Percentiles rank a stretch among this genome's conserved stretches.
phyloP scores from a whole-genome alignment of 2,329 filamentous ascomycete species.

The Davidsoniella australis region DNA sequence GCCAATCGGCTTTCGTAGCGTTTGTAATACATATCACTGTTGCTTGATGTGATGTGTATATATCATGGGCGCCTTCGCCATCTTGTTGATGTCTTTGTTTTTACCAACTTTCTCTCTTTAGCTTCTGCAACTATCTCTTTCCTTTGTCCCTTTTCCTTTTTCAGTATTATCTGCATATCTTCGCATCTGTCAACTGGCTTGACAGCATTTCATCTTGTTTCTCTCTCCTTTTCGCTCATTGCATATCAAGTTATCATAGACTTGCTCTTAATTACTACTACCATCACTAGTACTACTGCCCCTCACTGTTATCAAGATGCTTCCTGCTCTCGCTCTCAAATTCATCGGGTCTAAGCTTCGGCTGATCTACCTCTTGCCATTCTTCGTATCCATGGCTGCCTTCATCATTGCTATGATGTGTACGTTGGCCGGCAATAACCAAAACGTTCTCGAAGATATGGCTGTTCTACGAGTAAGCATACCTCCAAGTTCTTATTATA shows the following conservation, averaged over 20 bases:
- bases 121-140: neutral
- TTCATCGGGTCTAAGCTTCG: constrained; percentile 12
- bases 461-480: constrained; percentile 23
- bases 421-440: constrained; percentile 24
- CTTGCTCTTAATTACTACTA: neutral
- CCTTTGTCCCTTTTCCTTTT: constrained; percentile 1
- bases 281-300: neutral
- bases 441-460: constrained; percentile 28
- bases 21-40: no score
- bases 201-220: constrained; percentile 2
- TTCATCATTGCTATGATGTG: constrained; percentile 24
- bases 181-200: constrained; percentile 7
- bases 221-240: neutral
- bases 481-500: neutral
- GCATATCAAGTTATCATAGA: neutral
- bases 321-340: constrained; percentile 4
- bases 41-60: no score
- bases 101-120: no score
- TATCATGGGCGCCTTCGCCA: no score
- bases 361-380: constrained; percentile 21
- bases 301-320: constrained; percentile 3
- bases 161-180: neutral
- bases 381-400: constrained; percentile 22
- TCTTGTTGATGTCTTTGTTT: no score
- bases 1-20: no score